phyloP scores from a whole-genome alignment of 2,329 filamentous ascomycete species.

The Neonectria neomacrospora region DNA sequence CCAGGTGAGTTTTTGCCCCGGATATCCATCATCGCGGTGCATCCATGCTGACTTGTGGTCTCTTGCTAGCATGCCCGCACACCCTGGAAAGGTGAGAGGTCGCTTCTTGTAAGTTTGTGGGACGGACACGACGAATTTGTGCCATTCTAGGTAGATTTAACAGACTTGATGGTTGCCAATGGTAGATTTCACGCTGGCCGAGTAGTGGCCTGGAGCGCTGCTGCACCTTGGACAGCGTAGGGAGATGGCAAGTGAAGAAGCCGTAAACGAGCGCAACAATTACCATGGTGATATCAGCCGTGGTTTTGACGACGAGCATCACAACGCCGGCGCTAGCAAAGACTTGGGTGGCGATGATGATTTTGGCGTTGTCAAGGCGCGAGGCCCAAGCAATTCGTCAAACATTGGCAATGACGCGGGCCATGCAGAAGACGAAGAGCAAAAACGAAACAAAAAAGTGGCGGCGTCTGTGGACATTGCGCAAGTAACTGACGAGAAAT shows the following conservation, averaged over 20 bases:
- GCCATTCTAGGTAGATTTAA: too few relatives aligned
- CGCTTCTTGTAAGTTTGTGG: too few relatives aligned
- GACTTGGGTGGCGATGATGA: conserved; percentile 70
- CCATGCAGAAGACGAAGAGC: conserved; percentile 66
- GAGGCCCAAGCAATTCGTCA: conserved; percentile 63
- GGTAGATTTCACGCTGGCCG: conserved; percentile 19
- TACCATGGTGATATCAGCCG: conserved; percentile 70
- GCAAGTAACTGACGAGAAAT: conserved; percentile 64
- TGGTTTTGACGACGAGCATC: conserved; percentile 75
- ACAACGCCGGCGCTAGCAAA: conserved; percentile 78
- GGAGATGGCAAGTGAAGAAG: conserved; percentile 70
- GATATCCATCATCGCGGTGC: too few relatives aligned
- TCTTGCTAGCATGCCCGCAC: too few relatives aligned
- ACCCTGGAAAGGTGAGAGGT: too few relatives aligned
- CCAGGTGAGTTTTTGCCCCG: too few relatives aligned
- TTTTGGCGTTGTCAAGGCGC: conserved; percentile 49
- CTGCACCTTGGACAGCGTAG: conserved; percentile 64
- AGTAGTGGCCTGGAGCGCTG: conserved; percentile 63
- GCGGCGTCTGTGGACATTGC: conserved; percentile 58
- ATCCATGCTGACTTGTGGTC: too few relatives aligned
- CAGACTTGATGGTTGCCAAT: not conserved
- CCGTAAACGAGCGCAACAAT: conserved; percentile 71
- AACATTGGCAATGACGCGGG: conserved; percentile 60
- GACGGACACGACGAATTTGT: too few relatives aligned
- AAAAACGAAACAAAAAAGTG: conserved; percentile 68